Evolutionary conservation across 768 basidiomycete species (phyloP), one percentile per base, ranked within the genome.

Genomic region (Lentinula aciculospora): DNA sequence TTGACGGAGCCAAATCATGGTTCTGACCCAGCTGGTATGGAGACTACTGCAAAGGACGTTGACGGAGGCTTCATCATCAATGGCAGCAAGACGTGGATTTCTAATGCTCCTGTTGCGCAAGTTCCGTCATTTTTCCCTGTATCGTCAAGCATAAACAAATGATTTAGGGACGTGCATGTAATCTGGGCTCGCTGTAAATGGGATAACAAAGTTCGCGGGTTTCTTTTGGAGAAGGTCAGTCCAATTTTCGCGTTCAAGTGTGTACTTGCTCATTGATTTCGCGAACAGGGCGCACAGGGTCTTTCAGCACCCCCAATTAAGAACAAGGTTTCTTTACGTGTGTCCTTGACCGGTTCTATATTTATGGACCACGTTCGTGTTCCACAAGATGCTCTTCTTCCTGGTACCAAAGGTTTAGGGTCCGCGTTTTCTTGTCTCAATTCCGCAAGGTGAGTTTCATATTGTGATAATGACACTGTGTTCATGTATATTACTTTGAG

Each of bases 81-180:
- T 61, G 96, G 96, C 53, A 89, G 89, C 71, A 98, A 98, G 77
- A 98, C 94, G 0, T 98, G 96, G 96, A 98, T 98, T 67, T 84
- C 93, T 13, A 97, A 97, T 67, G 84, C 94, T 1, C 94, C 94
- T 8, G 84, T 91, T 55, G 93, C 94, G 86, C 92, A 67, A 71
- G 86, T 76, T 48, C 36, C 39, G 47, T 60, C 28, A 40, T 49
- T 45, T 36, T 50, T 34, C 19, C 44, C 36, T 32, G 17, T 25
- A 12, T 13, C 13, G 15, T 28, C 47, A 12, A 23, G 23, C 48
- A 15, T 56, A 8, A 47, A 40, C 34, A 25, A 27, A 13, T 57
- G 56, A 45, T 39, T 21, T 51, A 93, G 91, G 1, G 95, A 97
- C 61, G 68, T 98, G 0, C 95, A 97, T 67, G 76, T 98, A 28